phyloP scores from a whole-genome alignment of 805 yeast genomes.

The Ogataea naganishii region DNA sequence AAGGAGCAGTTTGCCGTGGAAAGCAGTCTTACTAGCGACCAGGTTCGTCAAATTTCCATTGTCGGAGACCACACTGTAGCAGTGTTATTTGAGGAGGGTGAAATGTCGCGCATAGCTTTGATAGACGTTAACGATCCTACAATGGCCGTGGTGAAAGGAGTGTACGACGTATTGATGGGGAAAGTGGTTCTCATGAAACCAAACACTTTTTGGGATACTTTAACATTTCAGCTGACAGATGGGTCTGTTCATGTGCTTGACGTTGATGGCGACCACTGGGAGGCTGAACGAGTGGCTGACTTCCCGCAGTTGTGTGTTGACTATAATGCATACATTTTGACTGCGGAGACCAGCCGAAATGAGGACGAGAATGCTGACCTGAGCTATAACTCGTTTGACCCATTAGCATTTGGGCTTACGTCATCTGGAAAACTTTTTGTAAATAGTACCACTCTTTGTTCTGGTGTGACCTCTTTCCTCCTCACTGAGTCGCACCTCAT shows the following conservation, averaged over 20 bases:
- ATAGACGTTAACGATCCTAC: slow-evolving; percentile 36
- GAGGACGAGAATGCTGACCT: slow-evolving; percentile 11
- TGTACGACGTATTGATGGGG: slow-evolving; percentile 38
- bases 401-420: slow-evolving; percentile 72
- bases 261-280: slow-evolving; percentile 20
- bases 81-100: slow-evolving; percentile 49
- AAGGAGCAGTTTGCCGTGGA: slow-evolving; percentile 28
- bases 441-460: slow-evolving; percentile 47
- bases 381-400: too few species aligned
- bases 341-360: slow-evolving; percentile 10
- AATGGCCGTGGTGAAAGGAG: slow-evolving; percentile 31
- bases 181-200: slow-evolving; percentile 46
- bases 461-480: slow-evolving; percentile 75
- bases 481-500: slow-evolving; percentile 64
- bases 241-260: slow-evolving; percentile 43
- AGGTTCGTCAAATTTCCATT: slow-evolving; percentile 57
- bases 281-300: slow-evolving; percentile 28
- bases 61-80: slow-evolving; percentile 42
- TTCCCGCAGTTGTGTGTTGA: slow-evolving; percentile 69
- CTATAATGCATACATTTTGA: slow-evolving; percentile 35
- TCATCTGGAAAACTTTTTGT: slow-evolving; percentile 67
- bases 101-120: slow-evolving; percentile 40
- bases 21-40: slow-evolving; percentile 32
- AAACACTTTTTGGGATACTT: slow-evolving; percentile 38
- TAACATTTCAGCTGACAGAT: slow-evolving; percentile 55